Evolutionary conservation across 164 flowering plant genomes (phyloP).

Genomic region (Euptelea pleiosperma): DNA sequence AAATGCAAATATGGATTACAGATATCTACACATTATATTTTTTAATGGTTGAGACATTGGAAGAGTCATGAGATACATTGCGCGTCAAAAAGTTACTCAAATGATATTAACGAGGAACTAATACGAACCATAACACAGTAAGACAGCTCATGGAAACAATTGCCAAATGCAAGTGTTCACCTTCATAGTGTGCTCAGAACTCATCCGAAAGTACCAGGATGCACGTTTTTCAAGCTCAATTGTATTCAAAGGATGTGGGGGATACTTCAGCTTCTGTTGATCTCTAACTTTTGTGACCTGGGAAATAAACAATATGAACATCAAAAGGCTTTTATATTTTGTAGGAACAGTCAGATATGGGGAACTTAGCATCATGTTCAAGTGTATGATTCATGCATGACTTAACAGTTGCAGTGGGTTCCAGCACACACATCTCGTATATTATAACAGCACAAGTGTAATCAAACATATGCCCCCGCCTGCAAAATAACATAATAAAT

Average conservation of each 20-base stretch:
- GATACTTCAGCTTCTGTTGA: slow-evolving; percentile 74
- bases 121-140: not conserved
- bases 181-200: slow-evolving; percentile 98
- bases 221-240: slow-evolving; percentile 98
- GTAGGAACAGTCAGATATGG: not conserved
- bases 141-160: not conserved
- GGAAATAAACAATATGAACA: not conserved
- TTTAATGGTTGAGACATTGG: too few relatives aligned
- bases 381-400: slow-evolving; percentile 2
- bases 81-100: too few relatives aligned
- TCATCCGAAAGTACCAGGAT: slow-evolving; percentile 86
- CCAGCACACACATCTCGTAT: slow-evolving; percentile 94
- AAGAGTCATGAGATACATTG: too few relatives aligned
- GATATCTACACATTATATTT: too few relatives aligned
- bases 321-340: not conserved
- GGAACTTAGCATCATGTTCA: not conserved
- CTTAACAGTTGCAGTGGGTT: slow-evolving; percentile 86
- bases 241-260: slow-evolving; percentile 91
- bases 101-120: not conserved
- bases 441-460: slow-evolving; percentile 69
- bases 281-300: slow-evolving; percentile 79
- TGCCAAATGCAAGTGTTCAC: slow-evolving; percentile 25
- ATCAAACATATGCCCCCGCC: slow-evolving; percentile 95
- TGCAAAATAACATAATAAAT: slow-evolving; percentile 24
- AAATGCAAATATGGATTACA: not conserved